Conservation (phyloP, 192 early-diverging fungal genomes). For the Gryganskiella cystojenkinii region DNA sequence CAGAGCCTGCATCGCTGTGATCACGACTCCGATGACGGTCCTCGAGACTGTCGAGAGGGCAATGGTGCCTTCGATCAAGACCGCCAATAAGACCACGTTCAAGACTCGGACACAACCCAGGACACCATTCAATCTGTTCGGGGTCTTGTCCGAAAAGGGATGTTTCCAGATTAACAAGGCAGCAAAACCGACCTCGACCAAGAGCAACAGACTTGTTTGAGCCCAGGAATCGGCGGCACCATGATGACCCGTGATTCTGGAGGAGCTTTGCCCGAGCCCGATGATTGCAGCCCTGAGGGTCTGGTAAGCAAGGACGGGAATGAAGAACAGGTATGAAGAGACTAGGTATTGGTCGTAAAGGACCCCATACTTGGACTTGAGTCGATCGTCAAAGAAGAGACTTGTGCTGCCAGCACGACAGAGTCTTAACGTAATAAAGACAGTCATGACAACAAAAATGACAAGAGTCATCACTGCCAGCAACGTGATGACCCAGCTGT, state of each 20-base stretch:
- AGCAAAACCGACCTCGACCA: conserved; percentile 29
- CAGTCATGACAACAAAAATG: conserved; percentile 18
- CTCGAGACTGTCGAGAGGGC: conserved; percentile 18
- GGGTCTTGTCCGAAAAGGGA: conserved; percentile 21
- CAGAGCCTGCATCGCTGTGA: conserved; percentile 26
- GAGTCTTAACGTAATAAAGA: conserved; percentile 22
- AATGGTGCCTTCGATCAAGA: conserved; percentile 20
- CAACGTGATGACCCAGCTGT: conserved; percentile 36
- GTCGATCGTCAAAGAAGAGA: conserved; percentile 38
- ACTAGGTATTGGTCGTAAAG: conserved; percentile 47
- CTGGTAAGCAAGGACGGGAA: conserved; percentile 37
- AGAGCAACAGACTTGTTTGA: conserved; percentile 22
- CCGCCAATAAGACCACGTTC: conserved; percentile 32
- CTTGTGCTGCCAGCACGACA: conserved; percentile 36
- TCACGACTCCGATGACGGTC: conserved; percentile 17
- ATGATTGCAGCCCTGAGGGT: conserved; percentile 36
- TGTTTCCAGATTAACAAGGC: conserved; percentile 37
- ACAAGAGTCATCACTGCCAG: conserved; percentile 32
- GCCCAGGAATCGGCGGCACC: conserved; percentile 14
- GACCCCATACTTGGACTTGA: conserved; percentile 42
- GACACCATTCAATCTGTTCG: conserved; percentile 25
- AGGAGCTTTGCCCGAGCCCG: conserved; percentile 15
- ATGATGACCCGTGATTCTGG: too few relatives aligned
- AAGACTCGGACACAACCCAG: conserved; percentile 38
- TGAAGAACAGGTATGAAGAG: conserved; percentile 46